Evolutionary conservation across 345 rosid species (phyloP).

Genomic region (Brassica carinata): DNA sequence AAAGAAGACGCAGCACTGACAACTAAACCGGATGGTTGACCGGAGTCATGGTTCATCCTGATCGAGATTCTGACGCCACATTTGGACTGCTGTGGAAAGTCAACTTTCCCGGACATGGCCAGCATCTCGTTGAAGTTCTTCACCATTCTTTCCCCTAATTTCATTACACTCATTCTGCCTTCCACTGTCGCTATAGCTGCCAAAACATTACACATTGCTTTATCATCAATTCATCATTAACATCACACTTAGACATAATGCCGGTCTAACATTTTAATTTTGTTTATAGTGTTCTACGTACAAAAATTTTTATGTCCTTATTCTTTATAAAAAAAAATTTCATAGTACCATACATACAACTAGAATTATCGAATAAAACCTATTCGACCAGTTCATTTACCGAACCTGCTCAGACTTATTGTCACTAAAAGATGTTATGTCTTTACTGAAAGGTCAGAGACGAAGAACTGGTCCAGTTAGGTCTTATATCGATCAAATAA

Average conservation of each 20-base stretch:
- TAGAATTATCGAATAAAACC: background rate
- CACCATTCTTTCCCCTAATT: conserved; percentile 66
- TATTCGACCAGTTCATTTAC: background rate
- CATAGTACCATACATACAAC: background rate
- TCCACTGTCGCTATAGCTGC: conserved; percentile 35
- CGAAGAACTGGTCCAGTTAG: background rate
- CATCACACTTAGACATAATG: background rate
- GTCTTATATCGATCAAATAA: background rate
- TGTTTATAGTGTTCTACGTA: background rate
- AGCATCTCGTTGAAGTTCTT: conserved; percentile 52
- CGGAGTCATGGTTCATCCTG: conserved; percentile 43
- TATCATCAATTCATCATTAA: background rate
- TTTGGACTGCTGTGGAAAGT: conserved; percentile 51
- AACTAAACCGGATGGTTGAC: conserved; percentile 61
- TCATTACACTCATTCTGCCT: conserved; percentile 54
- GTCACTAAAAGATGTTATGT: background rate
- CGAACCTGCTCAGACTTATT: background rate
- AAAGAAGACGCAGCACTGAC: conserved; percentile 65
- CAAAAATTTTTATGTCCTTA: background rate
- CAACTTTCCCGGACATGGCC: conserved; percentile 55
- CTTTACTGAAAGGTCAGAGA: background rate
- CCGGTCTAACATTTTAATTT: background rate
- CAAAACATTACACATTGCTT: background rate
- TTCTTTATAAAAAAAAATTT: too few species aligned
- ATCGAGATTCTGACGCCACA: conserved; percentile 60